These are phyloP conservation scores for Saturnispora galanensis DNA, from an alignment of 805 yeast species.

Conservation along the genomic window DNA sequence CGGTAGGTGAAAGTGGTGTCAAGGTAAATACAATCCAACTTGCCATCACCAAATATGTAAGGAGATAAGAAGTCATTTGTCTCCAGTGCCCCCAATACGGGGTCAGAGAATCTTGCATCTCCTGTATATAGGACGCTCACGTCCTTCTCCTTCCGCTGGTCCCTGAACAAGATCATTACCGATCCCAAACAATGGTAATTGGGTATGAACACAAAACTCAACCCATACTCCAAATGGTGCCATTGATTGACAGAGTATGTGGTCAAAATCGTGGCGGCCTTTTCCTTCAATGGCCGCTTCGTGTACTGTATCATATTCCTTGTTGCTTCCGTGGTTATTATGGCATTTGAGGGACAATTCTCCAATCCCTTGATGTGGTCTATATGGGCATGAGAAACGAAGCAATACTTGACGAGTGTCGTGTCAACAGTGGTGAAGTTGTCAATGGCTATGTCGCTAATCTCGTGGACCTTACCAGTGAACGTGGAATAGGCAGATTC, in stretches of 20 bases:
- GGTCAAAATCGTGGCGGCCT: not conserved
- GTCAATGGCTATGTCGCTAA: slow-evolving; percentile 13
- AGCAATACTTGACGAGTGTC: slow-evolving; percentile 8
- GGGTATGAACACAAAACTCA: slow-evolving; percentile 13
- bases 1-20: slow-evolving; percentile 17
- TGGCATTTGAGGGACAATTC: not conserved
- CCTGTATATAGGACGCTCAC: slow-evolving; percentile 13
- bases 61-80: slow-evolving; percentile 4
- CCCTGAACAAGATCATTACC: slow-evolving; percentile 11
- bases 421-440: slow-evolving; percentile 5
- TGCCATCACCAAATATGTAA: slow-evolving; percentile 5
- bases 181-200: slow-evolving; percentile 18
- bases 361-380: slow-evolving; percentile 12
- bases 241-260: not conserved
- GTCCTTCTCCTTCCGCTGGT: not conserved
- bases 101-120: slow-evolving; percentile 13
- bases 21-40: slow-evolving; percentile 11
- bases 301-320: not conserved
- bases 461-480: slow-evolving; percentile 9
- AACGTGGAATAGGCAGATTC: slow-evolving; percentile 9
- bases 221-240: not conserved
- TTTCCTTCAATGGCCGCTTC: no score
- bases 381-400: slow-evolving; percentile 15
- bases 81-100: slow-evolving; percentile 6
- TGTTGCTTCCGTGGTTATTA: slow-evolving; percentile 5